Evolutionary conservation across 1,139 yeast species (phyloP).

Genomic region (Pneumocystis canis): DNA sequence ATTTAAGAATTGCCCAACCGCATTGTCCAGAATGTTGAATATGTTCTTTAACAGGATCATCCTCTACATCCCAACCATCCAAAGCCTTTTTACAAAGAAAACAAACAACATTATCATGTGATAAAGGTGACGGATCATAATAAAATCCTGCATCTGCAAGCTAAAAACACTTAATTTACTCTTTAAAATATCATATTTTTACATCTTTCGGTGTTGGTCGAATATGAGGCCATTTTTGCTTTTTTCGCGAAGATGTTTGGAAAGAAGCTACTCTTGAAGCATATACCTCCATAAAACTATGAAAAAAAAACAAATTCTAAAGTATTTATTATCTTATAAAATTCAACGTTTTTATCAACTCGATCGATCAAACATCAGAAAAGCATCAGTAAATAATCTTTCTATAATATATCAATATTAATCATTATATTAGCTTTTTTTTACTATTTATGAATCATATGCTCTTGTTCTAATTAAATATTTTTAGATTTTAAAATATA

Average conservation of each 20-base stretch:
- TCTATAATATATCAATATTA: not conserved
- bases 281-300: not conserved
- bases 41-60: constrained; percentile 33
- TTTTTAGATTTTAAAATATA: not conserved
- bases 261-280: not conserved
- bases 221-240: constrained; percentile 22
- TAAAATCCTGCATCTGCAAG: constrained; percentile 59
- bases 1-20: constrained; percentile 25
- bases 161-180: constrained; percentile 4
- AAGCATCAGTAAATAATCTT: no score
- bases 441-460: no score
- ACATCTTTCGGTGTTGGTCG: constrained; percentile 18
- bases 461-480: not conserved
- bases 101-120: constrained; percentile 44
- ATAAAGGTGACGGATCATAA: constrained; percentile 39
- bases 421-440: not conserved
- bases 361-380: not conserved
- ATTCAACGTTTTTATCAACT: not conserved
- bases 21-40: constrained; percentile 35
- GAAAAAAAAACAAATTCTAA: not conserved
- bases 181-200: not conserved
- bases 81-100: constrained; percentile 37
- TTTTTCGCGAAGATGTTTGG: constrained; percentile 1
- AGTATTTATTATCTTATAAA: not conserved
- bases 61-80: constrained; percentile 28